These are phyloP conservation scores for Chrysoporthe cubensis DNA, from an alignment of 2,329 filamentous ascomycete species.

Conservation along the genomic window DNA sequence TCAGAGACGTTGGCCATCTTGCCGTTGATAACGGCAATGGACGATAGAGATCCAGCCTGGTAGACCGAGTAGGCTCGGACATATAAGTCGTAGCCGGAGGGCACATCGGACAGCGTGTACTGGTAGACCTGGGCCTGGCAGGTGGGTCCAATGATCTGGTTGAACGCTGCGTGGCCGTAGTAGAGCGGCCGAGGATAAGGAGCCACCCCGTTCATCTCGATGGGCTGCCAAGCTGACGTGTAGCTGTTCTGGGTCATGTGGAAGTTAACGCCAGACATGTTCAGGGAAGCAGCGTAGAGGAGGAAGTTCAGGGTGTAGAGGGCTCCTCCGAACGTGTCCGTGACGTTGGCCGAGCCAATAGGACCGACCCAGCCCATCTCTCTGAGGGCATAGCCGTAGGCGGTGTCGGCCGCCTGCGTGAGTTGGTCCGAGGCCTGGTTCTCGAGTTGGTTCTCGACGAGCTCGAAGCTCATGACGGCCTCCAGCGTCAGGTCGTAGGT, in stretches of 20 bases:
- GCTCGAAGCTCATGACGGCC: conserved; percentile 48
- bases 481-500: conserved; percentile 46
- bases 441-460: conserved; percentile 50
- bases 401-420: conserved; percentile 43
- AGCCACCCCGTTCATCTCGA: conserved; percentile 42
- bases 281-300: conserved; percentile 51
- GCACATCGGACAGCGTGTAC: conserved; percentile 37
- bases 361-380: conserved; percentile 57
- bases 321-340: conserved; percentile 52
- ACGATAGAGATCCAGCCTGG: conserved; percentile 44
- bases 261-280: conserved; percentile 52
- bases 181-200: conserved; percentile 53
- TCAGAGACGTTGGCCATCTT: conserved; percentile 46
- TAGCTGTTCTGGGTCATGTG: conserved; percentile 60
- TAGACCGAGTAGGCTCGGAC: conserved; percentile 51
- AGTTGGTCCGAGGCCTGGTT: conserved; percentile 49
- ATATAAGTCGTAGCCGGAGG: conserved; percentile 43
- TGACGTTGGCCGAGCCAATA: conserved; percentile 49
- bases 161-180: conserved; percentile 55
- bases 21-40: conserved; percentile 51
- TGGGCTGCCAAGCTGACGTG: conserved; percentile 53
- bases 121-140: conserved; percentile 48
- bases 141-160: conserved; percentile 49
- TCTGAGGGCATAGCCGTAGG: conserved; percentile 51
- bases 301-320: conserved; percentile 58